Evolutionary conservation across 2,329 filamentous ascomycete genomes (phyloP), one percentile per base, ranked within the genome.

Genomic region (Dryadomyces sulphureus): DNA sequence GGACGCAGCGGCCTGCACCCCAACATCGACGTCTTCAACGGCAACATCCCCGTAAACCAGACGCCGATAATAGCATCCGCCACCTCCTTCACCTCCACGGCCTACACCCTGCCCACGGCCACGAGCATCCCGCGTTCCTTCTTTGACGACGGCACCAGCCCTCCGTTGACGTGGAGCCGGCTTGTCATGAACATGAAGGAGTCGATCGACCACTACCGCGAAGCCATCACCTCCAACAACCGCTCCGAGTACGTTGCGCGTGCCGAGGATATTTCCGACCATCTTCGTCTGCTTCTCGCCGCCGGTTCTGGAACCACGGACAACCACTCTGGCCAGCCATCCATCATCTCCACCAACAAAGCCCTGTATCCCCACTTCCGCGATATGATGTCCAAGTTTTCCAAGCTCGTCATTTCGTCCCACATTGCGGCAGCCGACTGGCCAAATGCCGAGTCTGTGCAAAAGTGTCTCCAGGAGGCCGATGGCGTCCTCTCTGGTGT

Each of bases 321-420:
- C 64, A 98, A 98, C 59, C 92, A 98, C 61, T 96, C 92, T 19
- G 92, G 92, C 38, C 94, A 96, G 55, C 92, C 92, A 5, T 96
- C 92, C n/a, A 95, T 98, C 57, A 98, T 98, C 49, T 95, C 89
- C 7, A 93, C 87, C 5, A 98, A 98, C 69, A 96, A 96, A 62
- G 85, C 88, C 0, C 69, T 98, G 16, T 96, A 96, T 59, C 92
- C 92, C 21, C 89, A 96, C 63, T 98, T 98, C 65, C 75, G 92
- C 45, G 92, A 96, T 60, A 96, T 96, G 81, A 98, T 98, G 92
- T 96, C 92, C 39, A 89, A 94, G 56, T 98, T 98, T 62, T 96
- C 92, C n/a, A 98, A 98, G 62, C 72, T 98, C 9, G 92, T 98
- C 39, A 81, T 98, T 42, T 98, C 92, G 3, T 96, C 92, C 14